phyloP scores from a whole-genome alignment of 2,329 filamentous ascomycete species.

The Coleophoma crateriformis region DNA sequence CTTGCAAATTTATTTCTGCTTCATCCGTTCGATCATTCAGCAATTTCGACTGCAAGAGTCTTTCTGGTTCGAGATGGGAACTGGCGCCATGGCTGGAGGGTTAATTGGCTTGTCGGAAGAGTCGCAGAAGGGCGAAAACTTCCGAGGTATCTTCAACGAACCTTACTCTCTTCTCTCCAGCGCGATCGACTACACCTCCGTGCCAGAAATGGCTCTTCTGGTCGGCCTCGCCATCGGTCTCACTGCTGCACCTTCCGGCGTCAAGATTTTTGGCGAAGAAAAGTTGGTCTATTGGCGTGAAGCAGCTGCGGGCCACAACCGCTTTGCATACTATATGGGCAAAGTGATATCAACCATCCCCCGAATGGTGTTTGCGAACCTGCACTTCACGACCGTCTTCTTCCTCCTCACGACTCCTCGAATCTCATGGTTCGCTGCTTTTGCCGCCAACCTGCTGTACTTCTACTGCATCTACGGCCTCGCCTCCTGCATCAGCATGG shows the following conservation, averaged over 20 bases:
- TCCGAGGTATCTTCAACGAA: slow-evolving; percentile 43
- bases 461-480: slow-evolving; percentile 55
- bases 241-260: slow-evolving; percentile 46
- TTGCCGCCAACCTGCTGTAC: slow-evolving; percentile 45
- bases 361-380: slow-evolving; percentile 41
- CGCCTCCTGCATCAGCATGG: slow-evolving; percentile 45
- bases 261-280: slow-evolving; percentile 51
- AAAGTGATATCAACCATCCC: slow-evolving; percentile 47
- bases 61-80: slow-evolving; percentile 48
- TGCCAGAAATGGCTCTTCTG: slow-evolving; percentile 47
- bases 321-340: slow-evolving; percentile 49
- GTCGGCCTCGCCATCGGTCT: slow-evolving; percentile 50
- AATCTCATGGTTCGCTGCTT: slow-evolving; percentile 43
- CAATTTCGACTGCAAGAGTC: slow-evolving; percentile 46
- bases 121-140: slow-evolving; percentile 43
- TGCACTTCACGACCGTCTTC: slow-evolving; percentile 49
- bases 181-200: slow-evolving; percentile 42
- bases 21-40: slow-evolving; percentile 47
- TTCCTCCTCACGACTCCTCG: slow-evolving; percentile 42
- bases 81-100: slow-evolving; percentile 44
- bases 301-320: slow-evolving; percentile 49
- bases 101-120: slow-evolving; percentile 49
- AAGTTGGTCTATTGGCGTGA: slow-evolving; percentile 49
- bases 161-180: slow-evolving; percentile 46
- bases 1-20: slow-evolving; percentile 47